Evolutionary conservation across 768 basidiomycete species (phyloP).

Genomic region (Suillus subaureus): DNA sequence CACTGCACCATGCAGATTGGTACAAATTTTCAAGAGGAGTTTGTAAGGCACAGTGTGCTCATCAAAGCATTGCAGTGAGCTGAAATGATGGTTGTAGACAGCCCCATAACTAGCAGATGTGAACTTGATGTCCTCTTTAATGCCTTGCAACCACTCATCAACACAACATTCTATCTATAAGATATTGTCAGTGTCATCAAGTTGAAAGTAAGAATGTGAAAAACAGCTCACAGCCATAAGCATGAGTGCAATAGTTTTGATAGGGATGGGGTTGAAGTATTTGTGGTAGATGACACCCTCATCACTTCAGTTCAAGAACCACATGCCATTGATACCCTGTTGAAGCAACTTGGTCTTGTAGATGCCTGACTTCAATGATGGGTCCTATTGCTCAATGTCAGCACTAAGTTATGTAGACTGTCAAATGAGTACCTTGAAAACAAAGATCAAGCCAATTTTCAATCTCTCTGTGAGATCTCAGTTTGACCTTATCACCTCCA

Average conservation of each 20-base stretch:
- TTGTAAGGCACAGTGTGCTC: constrained; percentile 7
- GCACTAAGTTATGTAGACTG: constrained; percentile 3
- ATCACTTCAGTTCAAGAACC: neutral
- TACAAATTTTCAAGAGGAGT: neutral
- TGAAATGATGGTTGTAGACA: constrained; percentile 10
- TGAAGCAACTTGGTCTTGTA: neutral
- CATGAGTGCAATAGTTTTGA: neutral
- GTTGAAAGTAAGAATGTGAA: neutral
- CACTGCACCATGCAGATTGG: constrained; percentile 4
- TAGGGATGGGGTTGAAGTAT: neutral
- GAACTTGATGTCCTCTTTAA: neutral
- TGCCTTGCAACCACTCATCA: neutral
- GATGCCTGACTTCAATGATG: neutral
- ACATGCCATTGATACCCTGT: neutral
- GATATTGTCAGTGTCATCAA: neutral
- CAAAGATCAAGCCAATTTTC: neutral
- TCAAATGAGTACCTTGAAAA: neutral
- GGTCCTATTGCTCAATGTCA: neutral
- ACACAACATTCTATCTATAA: neutral
- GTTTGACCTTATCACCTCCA: constrained; percentile 1
- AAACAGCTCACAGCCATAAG: neutral
- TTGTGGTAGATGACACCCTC: neutral
- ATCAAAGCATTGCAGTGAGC: constrained; percentile 6
- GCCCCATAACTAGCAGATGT: neutral
- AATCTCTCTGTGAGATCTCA: neutral